Evolutionary conservation across 495 filamentous ascomycete species (phyloP), one percentile per base, ranked within the genome.

Genomic region (Penicillium malachiteum): DNA sequence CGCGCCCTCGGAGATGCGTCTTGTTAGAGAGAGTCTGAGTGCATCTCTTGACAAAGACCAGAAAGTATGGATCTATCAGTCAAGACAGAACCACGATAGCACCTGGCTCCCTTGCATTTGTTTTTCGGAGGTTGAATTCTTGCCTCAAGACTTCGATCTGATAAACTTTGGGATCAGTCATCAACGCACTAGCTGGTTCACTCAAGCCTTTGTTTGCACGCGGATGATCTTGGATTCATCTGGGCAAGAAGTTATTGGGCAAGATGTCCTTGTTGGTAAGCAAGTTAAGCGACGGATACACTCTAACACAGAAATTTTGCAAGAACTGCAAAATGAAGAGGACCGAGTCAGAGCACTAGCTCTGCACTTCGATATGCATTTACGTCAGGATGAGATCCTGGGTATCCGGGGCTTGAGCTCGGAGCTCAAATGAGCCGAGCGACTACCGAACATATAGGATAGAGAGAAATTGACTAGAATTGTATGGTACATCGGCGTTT

Each of bases 91-190:
- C 34, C 54, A 69, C 0, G 69, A 77, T 9, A 67, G 65, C 49
- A 58, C 64, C 14, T 89, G 85, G 80, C 64, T 77, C 12, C 62
- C 75, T 4, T 71, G 74, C 26, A 86, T 86, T 63, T 80, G 77
- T 52, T 89, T 90, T 50, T 69, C 75, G 5, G 75, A 81, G 50
- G 58, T 76, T n/a, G 87, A 86, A 71, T 87, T 86, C 58, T 57
- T 81, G 31, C 80, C 78, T 16, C 70, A 72, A 47, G 86, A 88
- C 58, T 76, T 73, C 59, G 76, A 71, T 16, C 68, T 86, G 33
- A 87, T 91, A 81, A 90, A 85, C 63, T 80, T 80, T 53, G 68
- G 53, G 5, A 65, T 65, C n/a, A 75, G 71, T 41, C 60, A 73
- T 43, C 68, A 61, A 30, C 71, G 63, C 8, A 68, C 67, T 21